These are phyloP conservation scores for Bacidia gigantensis DNA, from an alignment of 495 filamentous ascomycete species.

Conservation along the genomic window DNA sequence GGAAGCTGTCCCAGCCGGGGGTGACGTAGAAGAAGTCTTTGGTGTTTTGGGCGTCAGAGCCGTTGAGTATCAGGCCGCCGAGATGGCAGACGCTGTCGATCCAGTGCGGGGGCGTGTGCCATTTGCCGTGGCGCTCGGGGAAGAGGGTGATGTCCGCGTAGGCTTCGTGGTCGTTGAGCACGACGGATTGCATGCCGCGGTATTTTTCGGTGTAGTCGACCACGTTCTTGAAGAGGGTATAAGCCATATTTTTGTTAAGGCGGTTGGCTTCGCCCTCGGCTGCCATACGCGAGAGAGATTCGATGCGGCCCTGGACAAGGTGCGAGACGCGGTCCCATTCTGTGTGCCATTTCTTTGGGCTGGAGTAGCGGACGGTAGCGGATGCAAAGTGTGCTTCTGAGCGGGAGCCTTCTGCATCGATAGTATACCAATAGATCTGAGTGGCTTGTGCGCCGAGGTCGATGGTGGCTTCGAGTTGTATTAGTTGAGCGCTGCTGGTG, in stretches of 20 bases:
- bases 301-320: constrained; percentile 32
- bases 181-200: constrained; percentile 27
- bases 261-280: constrained; percentile 18
- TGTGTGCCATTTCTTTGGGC: constrained; percentile 15
- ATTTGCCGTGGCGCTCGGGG: constrained; percentile 23
- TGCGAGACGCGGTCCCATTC: constrained; percentile 37
- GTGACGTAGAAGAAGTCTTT: constrained; percentile 32
- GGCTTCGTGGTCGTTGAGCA: constrained; percentile 27
- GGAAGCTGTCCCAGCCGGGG: constrained; percentile 31
- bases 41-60: constrained; percentile 31
- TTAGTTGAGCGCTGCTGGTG: constrained; percentile 34
- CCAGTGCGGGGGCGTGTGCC: constrained; percentile 33
- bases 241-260: constrained; percentile 44
- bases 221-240: constrained; percentile 48
- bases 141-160: constrained; percentile 29
- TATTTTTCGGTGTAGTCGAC: constrained; percentile 29
- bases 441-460: constrained; percentile 24
- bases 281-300: constrained; percentile 26
- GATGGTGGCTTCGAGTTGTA: constrained; percentile 27
- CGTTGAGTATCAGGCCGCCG: constrained; percentile 42
- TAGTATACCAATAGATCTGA: constrained; percentile 28
- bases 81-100: constrained; percentile 38
- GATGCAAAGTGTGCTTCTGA: constrained; percentile 37
- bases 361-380: constrained; percentile 25
- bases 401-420: constrained; percentile 29